These are phyloP conservation scores for Anthostomella pinea DNA, from an alignment of 2,329 filamentous ascomycete genomes.

Conservation along the genomic window DNA sequence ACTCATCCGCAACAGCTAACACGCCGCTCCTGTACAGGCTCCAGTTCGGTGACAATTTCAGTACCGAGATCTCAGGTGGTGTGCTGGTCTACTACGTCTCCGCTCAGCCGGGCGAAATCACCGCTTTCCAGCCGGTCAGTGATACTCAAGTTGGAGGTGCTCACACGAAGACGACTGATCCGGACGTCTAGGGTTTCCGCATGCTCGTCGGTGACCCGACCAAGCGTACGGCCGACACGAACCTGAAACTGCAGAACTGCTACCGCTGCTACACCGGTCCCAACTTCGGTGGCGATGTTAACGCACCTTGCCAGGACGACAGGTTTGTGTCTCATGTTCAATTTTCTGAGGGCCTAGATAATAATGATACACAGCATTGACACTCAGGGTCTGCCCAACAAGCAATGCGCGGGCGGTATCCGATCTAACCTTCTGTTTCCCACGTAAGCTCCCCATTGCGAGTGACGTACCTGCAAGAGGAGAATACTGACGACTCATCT, in stretches of 20 bases:
- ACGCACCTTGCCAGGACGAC: slow-evolving; percentile 42
- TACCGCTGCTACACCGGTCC: slow-evolving; percentile 45
- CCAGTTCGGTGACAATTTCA: slow-evolving; percentile 41
- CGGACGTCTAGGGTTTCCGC: slow-evolving; percentile 38
- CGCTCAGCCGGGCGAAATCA: slow-evolving; percentile 40
- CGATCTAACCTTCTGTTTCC: slow-evolving; percentile 46
- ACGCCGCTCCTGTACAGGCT: slow-evolving; percentile 25
- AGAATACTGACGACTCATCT: slow-evolving; percentile 39
- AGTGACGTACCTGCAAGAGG: background rate
- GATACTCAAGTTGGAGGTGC: slow-evolving; percentile 44
- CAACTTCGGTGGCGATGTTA: slow-evolving; percentile 43
- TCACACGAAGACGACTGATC: slow-evolving; percentile 41
- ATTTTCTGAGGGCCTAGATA: no score
- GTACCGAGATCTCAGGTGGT: slow-evolving; percentile 40
- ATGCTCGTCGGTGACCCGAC: slow-evolving; percentile 45
- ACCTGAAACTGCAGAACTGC: slow-evolving; percentile 37
- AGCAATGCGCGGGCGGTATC: slow-evolving; percentile 42
- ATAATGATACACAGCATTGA: slow-evolving; percentile 33
- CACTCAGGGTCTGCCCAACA: slow-evolving; percentile 36
- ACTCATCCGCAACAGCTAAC: no score
- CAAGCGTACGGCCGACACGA: slow-evolving; percentile 31
- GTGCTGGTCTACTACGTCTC: slow-evolving; percentile 47
- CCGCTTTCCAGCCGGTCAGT: slow-evolving; percentile 50
- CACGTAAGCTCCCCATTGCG: slow-evolving; percentile 50
- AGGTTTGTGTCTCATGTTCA: slow-evolving; percentile 26